phyloP scores from a whole-genome alignment of 352 stramenopile species.

The Phytophthora macrochlamydospora region DNA sequence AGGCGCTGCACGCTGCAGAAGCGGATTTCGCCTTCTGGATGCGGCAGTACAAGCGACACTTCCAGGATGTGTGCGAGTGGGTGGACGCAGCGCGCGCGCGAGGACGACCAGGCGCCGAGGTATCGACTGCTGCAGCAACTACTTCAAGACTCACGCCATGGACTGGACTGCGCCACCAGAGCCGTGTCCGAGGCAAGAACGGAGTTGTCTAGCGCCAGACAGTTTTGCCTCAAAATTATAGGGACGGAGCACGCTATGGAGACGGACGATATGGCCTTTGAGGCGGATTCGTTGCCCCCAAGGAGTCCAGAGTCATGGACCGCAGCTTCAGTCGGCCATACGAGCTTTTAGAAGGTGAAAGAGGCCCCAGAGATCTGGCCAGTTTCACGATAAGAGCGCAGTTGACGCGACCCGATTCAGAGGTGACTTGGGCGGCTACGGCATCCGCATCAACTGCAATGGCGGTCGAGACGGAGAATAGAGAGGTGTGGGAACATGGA shows the following conservation, averaged over 20 bases:
- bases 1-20: conserved; percentile 8
- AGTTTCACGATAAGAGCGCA: too few relatives aligned
- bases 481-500: too few relatives aligned
- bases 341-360: too few relatives aligned
- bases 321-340: too few relatives aligned
- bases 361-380: too few relatives aligned
- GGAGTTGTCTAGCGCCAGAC: conserved; percentile 17
- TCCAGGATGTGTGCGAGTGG: conserved; percentile 10
- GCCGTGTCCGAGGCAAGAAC: conserved; percentile 15
- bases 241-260: background rate
- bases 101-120: conserved; percentile 9
- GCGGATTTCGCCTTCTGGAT: conserved; percentile 20
- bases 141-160: conserved; percentile 23
- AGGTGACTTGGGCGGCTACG: too few relatives aligned
- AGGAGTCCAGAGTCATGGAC: too few relatives aligned
- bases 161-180: conserved; percentile 22
- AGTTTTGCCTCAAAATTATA: conserved; percentile 16
- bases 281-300: too few relatives aligned
- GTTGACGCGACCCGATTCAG: too few relatives aligned
- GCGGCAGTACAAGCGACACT: conserved; percentile 20
- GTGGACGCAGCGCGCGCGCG: background rate
- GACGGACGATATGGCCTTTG: background rate
- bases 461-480: too few relatives aligned
- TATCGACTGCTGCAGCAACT: conserved; percentile 22
- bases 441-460: too few relatives aligned